phyloP scores from a whole-genome alignment of 129 eudicot genomes.

The Centrapalus pauciflorus region DNA sequence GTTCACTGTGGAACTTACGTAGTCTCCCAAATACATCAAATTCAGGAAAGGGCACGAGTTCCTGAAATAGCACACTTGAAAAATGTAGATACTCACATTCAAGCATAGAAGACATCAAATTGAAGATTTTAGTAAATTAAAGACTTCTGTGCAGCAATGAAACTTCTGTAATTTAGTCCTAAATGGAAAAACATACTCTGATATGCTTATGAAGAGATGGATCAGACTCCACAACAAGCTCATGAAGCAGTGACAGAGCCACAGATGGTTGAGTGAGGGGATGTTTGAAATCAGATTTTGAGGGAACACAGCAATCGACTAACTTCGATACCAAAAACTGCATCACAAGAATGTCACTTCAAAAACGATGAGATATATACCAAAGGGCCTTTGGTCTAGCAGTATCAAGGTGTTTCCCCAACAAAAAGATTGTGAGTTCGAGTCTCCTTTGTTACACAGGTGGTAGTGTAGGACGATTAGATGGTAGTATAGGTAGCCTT shows the following conservation, averaged over 20 bases:
- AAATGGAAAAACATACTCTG: slow-evolving; percentile 50
- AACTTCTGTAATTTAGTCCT: not conserved
- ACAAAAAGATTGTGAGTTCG: too few relatives aligned
- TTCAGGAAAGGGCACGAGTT: slow-evolving; percentile 80
- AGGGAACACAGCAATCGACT: slow-evolving; percentile 56
- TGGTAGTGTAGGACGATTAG: too few relatives aligned
- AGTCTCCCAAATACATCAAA: slow-evolving; percentile 50
- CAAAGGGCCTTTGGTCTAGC: too few relatives aligned
- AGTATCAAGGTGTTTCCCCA: too few relatives aligned
- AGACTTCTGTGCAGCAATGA: slow-evolving; percentile 12
- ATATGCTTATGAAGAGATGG: slow-evolving; percentile 76
- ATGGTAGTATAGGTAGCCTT: too few relatives aligned
- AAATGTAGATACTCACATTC: not conserved
- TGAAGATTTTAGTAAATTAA: not conserved
- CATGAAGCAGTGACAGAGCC: slow-evolving; percentile 68
- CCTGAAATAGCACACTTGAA: slow-evolving; percentile 42
- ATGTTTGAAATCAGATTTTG: slow-evolving; percentile 31
- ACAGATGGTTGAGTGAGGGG: slow-evolving; percentile 42
- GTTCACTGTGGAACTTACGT: slow-evolving; percentile 50
- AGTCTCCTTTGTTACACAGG: too few relatives aligned
- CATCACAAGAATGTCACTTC: slow-evolving; percentile 9
- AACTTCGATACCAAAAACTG: slow-evolving; percentile 86
- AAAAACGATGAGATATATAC: slow-evolving; percentile 5
- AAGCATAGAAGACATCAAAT: not conserved
- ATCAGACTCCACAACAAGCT: slow-evolving; percentile 73